Base-by-base conservation (phyloP, 805 yeast species). In the Pichia pseudocactophila region DNA sequence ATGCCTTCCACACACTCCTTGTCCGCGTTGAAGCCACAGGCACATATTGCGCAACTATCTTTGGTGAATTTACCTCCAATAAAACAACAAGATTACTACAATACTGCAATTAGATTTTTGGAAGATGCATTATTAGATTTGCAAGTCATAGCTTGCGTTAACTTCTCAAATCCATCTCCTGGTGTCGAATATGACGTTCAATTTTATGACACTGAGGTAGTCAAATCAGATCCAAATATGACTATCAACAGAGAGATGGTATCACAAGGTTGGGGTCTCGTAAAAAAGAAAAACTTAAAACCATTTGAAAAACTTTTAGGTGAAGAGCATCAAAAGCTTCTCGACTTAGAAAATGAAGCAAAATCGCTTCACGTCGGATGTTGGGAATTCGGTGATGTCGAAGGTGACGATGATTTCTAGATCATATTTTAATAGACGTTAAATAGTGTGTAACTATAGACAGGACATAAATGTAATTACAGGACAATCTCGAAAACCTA, bases 371-470 rank as follows among this genome's bases (percentile, higher is more conserved):
- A 76, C 46, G 53, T 62, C 17, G 88, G 88, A 4, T 79, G 84
- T 56, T 82, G 89, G 89, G 77, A 78, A 60, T 78, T 74, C 51
- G 89, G 89, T 39, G 87, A 82, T 55, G 73, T 82, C 30, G 72
- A 80, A 31, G 76, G 68, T 42, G 81, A 76, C 43, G 82, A 76
- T 8, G 54, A 56, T 3, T 48, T 45, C 18, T 48, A 41, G 39
- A 1, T 8, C 8, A 22, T 22, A 22, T 22, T 28, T 13, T 34
- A 18, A 17, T 12, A 30, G 15, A 12, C 19, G 17, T 30, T 28
- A 28, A 40, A 37, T 20, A 10, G 22, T 28, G 19, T 40, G n/a
- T 36, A 41, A 44, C 32, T 43, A 43, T 43, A 30, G 30, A 41
- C 45, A 46, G 30, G 43, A 3, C 17, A 17, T 36, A 36, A 28